These are phyloP conservation scores for Globisporangium ultimum DNA, from an alignment of 352 stramenopile genomes.

Conservation along the genomic window DNA sequence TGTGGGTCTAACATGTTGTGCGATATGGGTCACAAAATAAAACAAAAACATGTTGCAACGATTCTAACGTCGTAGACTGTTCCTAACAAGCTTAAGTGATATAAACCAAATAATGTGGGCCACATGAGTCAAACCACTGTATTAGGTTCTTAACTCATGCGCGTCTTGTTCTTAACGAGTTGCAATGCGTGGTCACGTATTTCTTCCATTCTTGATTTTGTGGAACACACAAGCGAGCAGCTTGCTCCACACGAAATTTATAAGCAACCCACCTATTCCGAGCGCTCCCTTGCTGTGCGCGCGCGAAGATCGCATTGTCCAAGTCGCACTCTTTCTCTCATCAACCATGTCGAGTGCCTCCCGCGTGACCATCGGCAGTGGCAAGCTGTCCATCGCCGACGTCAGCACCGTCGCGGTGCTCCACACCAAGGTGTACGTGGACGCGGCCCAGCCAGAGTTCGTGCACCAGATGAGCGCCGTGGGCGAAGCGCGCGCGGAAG, in stretches of 20 bases:
- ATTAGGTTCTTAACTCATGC: not conserved
- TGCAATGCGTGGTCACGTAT: not conserved
- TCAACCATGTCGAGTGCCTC: constrained; percentile 27
- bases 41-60: too few relatives aligned
- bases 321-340: constrained; percentile 5
- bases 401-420: constrained; percentile 59
- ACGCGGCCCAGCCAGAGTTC: constrained; percentile 11
- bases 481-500: constrained; percentile 8
- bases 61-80: too few relatives aligned
- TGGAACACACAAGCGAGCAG: not conserved
- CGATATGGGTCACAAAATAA: too few relatives aligned
- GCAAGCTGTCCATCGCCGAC: constrained; percentile 55
- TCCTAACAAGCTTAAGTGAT: too few relatives aligned
- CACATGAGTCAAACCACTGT: not conserved
- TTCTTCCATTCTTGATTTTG: not conserved
- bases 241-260: not conserved
- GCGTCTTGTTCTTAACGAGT: not conserved
- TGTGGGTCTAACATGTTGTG: too few relatives aligned
- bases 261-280: not conserved
- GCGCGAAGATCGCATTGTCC: not conserved
- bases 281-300: not conserved
- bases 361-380: constrained; percentile 50
- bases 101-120: too few relatives aligned
- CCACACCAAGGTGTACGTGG: constrained; percentile 34
- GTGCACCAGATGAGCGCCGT: constrained; percentile 4